A percentile compares a stretch with the other conserved stretches of the same genome.
Conservation (phyloP, 768 basidiomycete genomes). For the Leucocoprinus sp. region DNA sequence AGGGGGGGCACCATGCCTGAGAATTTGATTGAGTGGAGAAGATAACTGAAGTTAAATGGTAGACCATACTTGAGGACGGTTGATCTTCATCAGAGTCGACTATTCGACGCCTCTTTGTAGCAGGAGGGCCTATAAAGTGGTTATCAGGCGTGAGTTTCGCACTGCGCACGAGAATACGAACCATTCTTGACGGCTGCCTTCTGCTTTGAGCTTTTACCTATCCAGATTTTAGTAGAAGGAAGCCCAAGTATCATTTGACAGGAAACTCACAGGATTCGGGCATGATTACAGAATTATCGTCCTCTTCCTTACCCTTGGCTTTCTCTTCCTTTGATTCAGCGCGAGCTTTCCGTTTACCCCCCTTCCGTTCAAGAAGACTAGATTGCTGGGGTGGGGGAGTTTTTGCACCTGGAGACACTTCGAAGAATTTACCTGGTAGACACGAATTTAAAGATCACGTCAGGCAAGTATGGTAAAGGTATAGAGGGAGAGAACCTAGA, state of each 20-base stretch:
- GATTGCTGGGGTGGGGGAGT: slow-evolving; percentile 66
- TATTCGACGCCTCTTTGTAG: slow-evolving; percentile 44
- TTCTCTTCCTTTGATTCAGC: slow-evolving; percentile 17
- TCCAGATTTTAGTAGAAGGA: neutral
- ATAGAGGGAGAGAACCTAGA: slow-evolving; percentile 39
- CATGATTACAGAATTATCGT: slow-evolving; percentile 22
- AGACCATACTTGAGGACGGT: slow-evolving; percentile 13
- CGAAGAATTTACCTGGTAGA: slow-evolving; percentile 60
- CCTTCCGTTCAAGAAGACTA: slow-evolving; percentile 65
- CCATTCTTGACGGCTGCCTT: slow-evolving; percentile 19
- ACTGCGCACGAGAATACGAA: neutral
- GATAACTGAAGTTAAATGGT: neutral
- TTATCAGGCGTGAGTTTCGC: neutral
- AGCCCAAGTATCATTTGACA: neutral
- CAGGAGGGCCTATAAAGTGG: slow-evolving; percentile 24
- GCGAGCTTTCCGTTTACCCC: slow-evolving; percentile 31
- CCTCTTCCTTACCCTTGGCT: slow-evolving; percentile 17
- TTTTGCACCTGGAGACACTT: slow-evolving; percentile 64
- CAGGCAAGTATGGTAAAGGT: neutral
- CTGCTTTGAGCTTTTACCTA: slow-evolving; percentile 36
- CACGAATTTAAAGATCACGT: slow-evolving; percentile 4
- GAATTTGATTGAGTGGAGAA: slow-evolving; percentile 7
- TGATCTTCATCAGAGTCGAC: slow-evolving; percentile 49
- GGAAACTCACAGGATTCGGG: slow-evolving; percentile 12
- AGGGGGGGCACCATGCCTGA: neutral